Conservation (phyloP, 2,329 filamentous ascomycete genomes). For the Phoma sp. region DNA sequence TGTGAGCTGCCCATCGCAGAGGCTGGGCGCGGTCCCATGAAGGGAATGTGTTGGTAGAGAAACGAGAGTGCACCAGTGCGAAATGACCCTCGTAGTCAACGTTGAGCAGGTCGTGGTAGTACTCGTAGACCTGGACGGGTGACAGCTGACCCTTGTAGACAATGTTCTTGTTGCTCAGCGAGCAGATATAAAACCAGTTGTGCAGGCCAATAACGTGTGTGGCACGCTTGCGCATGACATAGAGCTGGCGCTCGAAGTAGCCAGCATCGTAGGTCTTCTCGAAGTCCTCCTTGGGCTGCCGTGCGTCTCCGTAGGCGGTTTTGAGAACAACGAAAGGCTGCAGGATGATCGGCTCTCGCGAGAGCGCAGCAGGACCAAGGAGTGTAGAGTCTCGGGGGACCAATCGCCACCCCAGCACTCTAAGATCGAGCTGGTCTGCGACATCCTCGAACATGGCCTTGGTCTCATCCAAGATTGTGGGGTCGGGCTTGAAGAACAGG, state of each 20-base stretch:
- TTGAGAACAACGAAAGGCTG: constrained; percentile 93
- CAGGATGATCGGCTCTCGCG: constrained; percentile 91
- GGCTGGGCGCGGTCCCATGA: constrained; percentile 98
- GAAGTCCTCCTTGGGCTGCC: constrained; percentile 79
- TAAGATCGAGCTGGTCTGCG: constrained; percentile 84
- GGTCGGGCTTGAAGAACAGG: constrained; percentile 97
- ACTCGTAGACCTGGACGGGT: constrained; percentile 94
- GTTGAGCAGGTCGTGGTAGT: constrained; percentile 96
- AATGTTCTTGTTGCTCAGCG: constrained; percentile 96
- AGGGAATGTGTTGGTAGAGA: constrained; percentile 98
- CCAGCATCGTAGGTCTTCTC: constrained; percentile 81
- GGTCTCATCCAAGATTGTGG: constrained; percentile 87
- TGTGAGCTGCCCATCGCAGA: constrained; percentile 95
- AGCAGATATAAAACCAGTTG: constrained; percentile 99
- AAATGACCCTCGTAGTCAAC: constrained; percentile 98
- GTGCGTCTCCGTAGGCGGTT: constrained; percentile 82
- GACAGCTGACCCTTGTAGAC: constrained; percentile 98
- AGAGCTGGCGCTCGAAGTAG: constrained; percentile 91
- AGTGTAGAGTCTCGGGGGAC: constrained; percentile 93
- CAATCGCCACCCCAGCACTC: constrained; percentile 95
- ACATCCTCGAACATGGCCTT: constrained; percentile 93
- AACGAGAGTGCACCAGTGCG: constrained; percentile 93
- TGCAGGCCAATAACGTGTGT: constrained; percentile 94
- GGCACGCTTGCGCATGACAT: constrained; percentile 90
- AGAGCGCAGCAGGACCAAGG: constrained; percentile 89